A percentile compares a stretch with the other conserved stretches of the same genome.
phyloP scores from a whole-genome alignment of 371 early-diverging fungal genomes.

The Mucor velutinosus region DNA sequence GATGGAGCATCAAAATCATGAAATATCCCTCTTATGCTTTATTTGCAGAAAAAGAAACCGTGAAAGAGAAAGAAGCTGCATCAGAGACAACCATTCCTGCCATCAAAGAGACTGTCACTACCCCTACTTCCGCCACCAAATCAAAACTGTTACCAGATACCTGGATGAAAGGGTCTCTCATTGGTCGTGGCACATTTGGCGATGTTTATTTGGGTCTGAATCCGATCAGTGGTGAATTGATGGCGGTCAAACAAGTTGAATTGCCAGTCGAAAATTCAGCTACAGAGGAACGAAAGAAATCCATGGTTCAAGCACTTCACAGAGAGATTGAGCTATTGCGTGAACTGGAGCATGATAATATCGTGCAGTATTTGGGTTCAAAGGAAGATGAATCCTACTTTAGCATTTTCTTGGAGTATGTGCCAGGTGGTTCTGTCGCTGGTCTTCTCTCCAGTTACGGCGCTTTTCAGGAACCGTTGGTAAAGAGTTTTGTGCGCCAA shows the following conservation, averaged over 20 bases:
- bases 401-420: conserved; percentile 98
- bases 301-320: conserved; percentile 82
- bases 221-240: conserved; percentile 80
- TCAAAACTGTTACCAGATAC: conserved; percentile 14
- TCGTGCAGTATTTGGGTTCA: conserved; percentile 93
- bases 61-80: not conserved
- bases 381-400: conserved; percentile 80
- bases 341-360: conserved; percentile 90
- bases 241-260: conserved; percentile 99
- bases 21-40: not conserved
- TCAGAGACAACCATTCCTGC: not conserved
- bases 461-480: conserved; percentile 82
- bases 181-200: conserved; percentile 98
- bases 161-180: conserved; percentile 90
- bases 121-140: conserved; percentile 5
- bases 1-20: not conserved
- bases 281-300: conserved; percentile 65
- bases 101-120: not conserved
- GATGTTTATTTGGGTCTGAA: conserved; percentile 94
- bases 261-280: conserved; percentile 73
- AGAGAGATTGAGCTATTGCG: conserved; percentile 90
- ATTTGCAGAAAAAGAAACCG: too few relatives aligned
- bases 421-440: conserved; percentile 95
- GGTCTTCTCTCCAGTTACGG: conserved; percentile 85
- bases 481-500: conserved; percentile 87